Base-by-base conservation (phyloP, 2,329 filamentous ascomycete species). In the Blastomyces silverae region DNA sequence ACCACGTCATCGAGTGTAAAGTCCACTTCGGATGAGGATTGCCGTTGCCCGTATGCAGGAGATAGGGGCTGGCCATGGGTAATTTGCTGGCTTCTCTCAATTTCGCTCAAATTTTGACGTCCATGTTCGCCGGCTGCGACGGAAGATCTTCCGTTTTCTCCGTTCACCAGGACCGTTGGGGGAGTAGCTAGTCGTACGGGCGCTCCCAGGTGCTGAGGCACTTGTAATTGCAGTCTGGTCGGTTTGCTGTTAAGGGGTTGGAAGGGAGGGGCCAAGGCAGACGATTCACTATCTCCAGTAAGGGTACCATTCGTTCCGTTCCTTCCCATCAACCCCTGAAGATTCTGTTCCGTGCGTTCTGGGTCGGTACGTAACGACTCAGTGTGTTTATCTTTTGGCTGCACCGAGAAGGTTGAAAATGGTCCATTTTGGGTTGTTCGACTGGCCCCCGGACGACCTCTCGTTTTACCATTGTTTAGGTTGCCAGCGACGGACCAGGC, bases 381-480 rank as follows among this genome's bases (percentile, higher is more conserved):
- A 39, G 7, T 53, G 3, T 56, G 48, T 44, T 53, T 50, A 39
- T 13, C 31, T 60, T 60, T 78, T 69, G 84, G 83, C 67, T 85
- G 86, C 17, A 84, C 85, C 3, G 88, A 87, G 68, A 89, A 89
- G 0, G 89, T 88, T 4, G 86, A 87, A 69, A 87, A 90, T 0
- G 88, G 86, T 0, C 86, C 86, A 67, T 90, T 86, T 17, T 85
- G 81, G 0, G 83, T 81, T n/a, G 82, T 83, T 34, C 86, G 84
- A 70, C 88, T 90, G 64, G 87, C 89, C 0, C 91, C 90, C 53
- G 92, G 92, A 66, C 92, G 82, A 7, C 92, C 92, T 68, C 92
- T 82, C 17, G 89, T 82, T 74, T 92, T 95, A 1, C 88, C 87
- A 4, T 82, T 85, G 1, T 84, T 79, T 15, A 86, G 81, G 50